phyloP scores from a whole-genome alignment of 177 flowering plant species.

The Vitis hybrid region DNA sequence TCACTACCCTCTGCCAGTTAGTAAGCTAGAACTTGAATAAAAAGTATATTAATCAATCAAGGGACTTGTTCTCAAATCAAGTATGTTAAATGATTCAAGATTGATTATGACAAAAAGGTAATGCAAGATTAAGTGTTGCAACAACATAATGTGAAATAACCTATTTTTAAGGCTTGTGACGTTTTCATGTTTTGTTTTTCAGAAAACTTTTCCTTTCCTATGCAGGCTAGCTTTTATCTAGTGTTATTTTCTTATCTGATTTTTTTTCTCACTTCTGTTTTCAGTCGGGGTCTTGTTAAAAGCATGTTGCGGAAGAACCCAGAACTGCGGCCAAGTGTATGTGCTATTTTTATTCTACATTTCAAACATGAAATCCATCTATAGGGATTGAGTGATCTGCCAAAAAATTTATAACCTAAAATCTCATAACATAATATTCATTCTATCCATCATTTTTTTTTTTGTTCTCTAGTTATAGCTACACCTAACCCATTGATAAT shows the following conservation, averaged over 20 bases:
- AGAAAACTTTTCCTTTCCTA: too few species aligned
- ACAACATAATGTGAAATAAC: not conserved
- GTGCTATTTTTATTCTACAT: slow-evolving; percentile 12
- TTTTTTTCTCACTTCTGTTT: slow-evolving; percentile 10
- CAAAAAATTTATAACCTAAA: too few species aligned
- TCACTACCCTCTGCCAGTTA: too few species aligned
- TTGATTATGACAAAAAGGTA: not conserved
- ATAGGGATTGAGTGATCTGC: too few species aligned
- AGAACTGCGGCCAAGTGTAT: slow-evolving; percentile 92
- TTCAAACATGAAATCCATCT: too few species aligned
- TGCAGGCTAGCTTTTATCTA: too few species aligned
- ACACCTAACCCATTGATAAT: too few species aligned
- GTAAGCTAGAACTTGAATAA: not conserved
- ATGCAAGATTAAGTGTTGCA: not conserved
- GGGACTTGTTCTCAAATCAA: not conserved
- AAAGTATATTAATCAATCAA: not conserved
- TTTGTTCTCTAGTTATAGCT: too few species aligned
- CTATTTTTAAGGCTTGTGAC: not conserved
- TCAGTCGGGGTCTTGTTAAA: slow-evolving; percentile 85
- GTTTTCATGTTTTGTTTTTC: slow-evolving; percentile 15
- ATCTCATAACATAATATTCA: too few species aligned
- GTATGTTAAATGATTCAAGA: not conserved
- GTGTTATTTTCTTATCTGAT: too few species aligned
- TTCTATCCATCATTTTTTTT: too few species aligned
- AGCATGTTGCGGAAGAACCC: slow-evolving; percentile 97